Conservation (phyloP, 2,329 filamentous ascomycete species). For the Arachnopeziza araneosa region DNA sequence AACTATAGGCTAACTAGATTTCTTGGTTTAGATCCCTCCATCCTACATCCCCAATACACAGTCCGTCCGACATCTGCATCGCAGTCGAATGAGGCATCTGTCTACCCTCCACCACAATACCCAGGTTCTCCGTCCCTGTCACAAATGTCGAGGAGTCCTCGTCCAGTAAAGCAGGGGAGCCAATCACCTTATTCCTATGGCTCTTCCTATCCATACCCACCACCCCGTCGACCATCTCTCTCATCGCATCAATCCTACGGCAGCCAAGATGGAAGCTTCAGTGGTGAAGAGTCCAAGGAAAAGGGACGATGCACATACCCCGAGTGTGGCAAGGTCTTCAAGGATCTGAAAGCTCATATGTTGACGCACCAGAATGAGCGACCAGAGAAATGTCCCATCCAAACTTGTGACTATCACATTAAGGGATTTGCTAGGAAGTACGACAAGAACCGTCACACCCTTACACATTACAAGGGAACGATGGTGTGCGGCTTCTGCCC, state of each 20-base stretch:
- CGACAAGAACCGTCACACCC: constrained; percentile 92
- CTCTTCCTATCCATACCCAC: constrained; percentile 26
- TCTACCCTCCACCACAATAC: constrained; percentile 27
- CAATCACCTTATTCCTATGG: constrained; percentile 26
- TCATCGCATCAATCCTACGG: constrained; percentile 25
- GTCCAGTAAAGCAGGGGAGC: constrained; percentile 25
- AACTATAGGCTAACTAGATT: constrained; percentile 19
- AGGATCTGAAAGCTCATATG: constrained; percentile 80
- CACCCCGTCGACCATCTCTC: constrained; percentile 23
- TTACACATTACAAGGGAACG: constrained; percentile 96
- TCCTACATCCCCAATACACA: constrained; percentile 25
- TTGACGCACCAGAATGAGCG: constrained; percentile 90
- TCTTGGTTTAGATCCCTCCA: constrained; percentile 27
- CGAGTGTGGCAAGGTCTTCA: constrained; percentile 54
- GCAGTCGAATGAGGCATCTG: constrained; percentile 21
- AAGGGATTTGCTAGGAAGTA: constrained; percentile 97
- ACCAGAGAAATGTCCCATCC: constrained; percentile 93
- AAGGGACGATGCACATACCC: constrained; percentile 47
- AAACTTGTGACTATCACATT: constrained; percentile 85
- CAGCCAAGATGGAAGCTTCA: constrained; percentile 29
- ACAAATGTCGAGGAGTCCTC: constrained; percentile 26
- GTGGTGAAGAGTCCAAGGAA: constrained; percentile 29
- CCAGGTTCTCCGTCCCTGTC: constrained; percentile 29
- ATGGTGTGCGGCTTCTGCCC: constrained; percentile 98
- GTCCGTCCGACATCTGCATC: constrained; percentile 21